Evolutionary conservation across 805 yeast genomes (phyloP).

Genomic region (Schizosaccharomyces lindneri): DNA sequence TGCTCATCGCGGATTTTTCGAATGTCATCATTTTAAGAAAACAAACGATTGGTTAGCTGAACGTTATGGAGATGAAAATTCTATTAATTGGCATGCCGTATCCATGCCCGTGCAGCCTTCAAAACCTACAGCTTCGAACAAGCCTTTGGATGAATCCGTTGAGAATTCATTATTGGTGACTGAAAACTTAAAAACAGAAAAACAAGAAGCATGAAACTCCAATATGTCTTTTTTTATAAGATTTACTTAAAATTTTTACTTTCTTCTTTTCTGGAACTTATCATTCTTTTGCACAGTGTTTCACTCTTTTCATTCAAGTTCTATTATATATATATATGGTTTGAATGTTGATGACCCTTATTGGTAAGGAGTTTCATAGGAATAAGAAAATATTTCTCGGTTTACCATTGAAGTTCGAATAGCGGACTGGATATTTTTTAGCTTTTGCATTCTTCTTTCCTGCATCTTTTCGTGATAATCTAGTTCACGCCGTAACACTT

Average conservation of each 20-base stretch:
- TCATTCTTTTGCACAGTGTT: not conserved
- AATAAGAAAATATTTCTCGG: not conserved
- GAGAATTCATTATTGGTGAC: no score
- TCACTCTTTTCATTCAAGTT: no score
- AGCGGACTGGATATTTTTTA: not conserved
- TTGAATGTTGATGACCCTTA: not conserved
- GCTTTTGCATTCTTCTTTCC: not conserved
- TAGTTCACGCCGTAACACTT: not conserved
- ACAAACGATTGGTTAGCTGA: slow-evolving; percentile 54
- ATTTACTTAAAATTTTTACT: not conserved
- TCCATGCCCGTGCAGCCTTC: not conserved
- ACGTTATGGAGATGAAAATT: slow-evolving; percentile 17
- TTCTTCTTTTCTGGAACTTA: not conserved
- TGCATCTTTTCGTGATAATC: not conserved
- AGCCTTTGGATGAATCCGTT: no score
- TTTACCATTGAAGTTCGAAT: not conserved
- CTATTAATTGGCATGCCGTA: slow-evolving; percentile 43
- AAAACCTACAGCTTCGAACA: no score
- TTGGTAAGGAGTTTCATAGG: not conserved
- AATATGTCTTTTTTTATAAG: no score
- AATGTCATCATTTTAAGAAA: slow-evolving; percentile 42
- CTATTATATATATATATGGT: no score
- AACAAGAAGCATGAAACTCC: no score
- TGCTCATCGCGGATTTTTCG: slow-evolving; percentile 70
- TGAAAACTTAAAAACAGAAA: no score